Evolutionary conservation across 306 rosid genomes (phyloP).

Genomic region (Vachellia collinsii): DNA sequence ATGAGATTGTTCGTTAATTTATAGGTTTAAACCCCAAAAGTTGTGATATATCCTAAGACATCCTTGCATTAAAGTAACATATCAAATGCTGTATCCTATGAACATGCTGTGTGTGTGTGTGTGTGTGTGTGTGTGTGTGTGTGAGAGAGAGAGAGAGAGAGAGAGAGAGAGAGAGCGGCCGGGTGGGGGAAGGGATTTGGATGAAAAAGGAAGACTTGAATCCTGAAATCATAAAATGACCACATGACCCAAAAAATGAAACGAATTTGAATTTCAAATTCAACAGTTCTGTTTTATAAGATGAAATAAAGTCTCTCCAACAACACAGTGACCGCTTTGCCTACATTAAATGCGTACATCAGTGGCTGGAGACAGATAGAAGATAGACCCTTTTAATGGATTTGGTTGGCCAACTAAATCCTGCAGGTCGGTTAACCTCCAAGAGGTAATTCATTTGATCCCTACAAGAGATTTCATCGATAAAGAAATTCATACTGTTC

Average conservation of each 20-base stretch:
- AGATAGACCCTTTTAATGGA: not conserved
- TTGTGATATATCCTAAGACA: not conserved
- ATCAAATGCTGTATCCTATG: not conserved
- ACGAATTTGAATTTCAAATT: not conserved
- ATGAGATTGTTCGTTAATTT: not conserved
- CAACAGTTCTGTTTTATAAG: not conserved
- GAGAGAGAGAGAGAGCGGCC: too few relatives aligned
- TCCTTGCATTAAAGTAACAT: not conserved
- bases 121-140: too few relatives aligned
- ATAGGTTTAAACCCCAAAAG: not conserved
- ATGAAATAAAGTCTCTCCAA: not conserved
- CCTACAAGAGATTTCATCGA: not conserved
- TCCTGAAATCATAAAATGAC: not conserved
- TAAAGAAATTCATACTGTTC: not conserved
- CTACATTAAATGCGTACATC: not conserved
- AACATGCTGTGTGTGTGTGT: not conserved
- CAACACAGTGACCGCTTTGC: not conserved
- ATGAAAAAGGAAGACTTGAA: not conserved
- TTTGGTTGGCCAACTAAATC: slow-evolving; percentile 8
- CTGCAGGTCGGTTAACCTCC: not conserved
- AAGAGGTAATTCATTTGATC: not conserved
- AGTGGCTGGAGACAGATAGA: slow-evolving; percentile 3
- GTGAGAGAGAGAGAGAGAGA: too few relatives aligned
- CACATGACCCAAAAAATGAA: not conserved
- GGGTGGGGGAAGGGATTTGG: not conserved